Base-by-base conservation (phyloP, 352 stramenopile species). In the Blastocystis sp. region DNA sequence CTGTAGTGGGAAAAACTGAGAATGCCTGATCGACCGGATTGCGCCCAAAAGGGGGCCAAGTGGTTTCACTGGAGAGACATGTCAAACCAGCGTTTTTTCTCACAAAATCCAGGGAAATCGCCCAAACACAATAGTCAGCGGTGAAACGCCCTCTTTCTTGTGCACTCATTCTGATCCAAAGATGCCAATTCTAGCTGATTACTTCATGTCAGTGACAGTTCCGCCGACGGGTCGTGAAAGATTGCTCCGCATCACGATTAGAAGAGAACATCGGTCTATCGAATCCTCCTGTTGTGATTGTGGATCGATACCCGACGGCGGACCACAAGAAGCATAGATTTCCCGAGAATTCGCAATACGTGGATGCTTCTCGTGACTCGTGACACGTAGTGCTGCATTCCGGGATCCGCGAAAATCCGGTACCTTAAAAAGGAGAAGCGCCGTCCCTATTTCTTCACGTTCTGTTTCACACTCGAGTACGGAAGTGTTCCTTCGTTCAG, bases 271-370 rank as follows among this genome's bases (percentile, higher is more conserved):
- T 81, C 61, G 71, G 71, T 21, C 71, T 52, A 48, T 45, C 54
- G 34, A 66, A 38, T 65, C 71, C 71, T 81, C 71, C 71, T 6
- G 61, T 81, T n/a, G 65, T 87, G n/a, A 62, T 87, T 54, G 77
- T 87, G 34, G 77, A 87, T 57, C 24, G 77, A 76, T 87, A 87
- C 81, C 77, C 77, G 24, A 14, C 63, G 19, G 65, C 43, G 43
- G 77, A 87, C 61, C 77, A 87, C 59, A 80, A 82, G 54, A 87
- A 87, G 45, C 77, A 87, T 42, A 24, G 62, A 64, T 87, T 87
- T 64, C 77, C 65, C n/a, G 65, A 87, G 77, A 87, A 78, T 61
- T 77, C 65, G 38, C 77, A 87, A 77, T 87, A 78, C 45, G 62
- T 87, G 11, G 42, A 57, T 87, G 40, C 6, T 21, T 70, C 9